These are phyloP conservation scores for Debaryomyces castellii DNA, from an alignment of 805 yeast species.

Conservation along the genomic window DNA sequence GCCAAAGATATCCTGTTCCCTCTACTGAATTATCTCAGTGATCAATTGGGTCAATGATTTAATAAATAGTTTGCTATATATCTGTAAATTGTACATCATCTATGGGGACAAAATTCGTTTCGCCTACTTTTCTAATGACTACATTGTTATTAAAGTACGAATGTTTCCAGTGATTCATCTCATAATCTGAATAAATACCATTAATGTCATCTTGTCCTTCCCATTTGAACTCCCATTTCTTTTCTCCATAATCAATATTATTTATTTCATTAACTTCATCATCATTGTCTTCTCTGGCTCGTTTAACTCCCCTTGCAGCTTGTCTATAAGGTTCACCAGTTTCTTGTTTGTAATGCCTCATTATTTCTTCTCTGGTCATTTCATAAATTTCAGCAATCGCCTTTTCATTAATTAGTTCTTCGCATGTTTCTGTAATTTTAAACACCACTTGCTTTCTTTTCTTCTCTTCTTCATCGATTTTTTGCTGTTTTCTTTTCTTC, in stretches of 20 bases:
- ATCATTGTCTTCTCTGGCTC: constrained; percentile 15
- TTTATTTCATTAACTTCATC: constrained; percentile 16
- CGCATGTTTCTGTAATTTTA: constrained; percentile 49
- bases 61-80: neutral
- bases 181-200: constrained; percentile 51
- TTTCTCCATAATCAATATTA: constrained; percentile 27
- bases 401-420: constrained; percentile 39
- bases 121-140: constrained; percentile 34
- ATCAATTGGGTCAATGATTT: constrained; percentile 5
- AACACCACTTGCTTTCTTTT: constrained; percentile 22
- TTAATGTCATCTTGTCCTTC: constrained; percentile 38
- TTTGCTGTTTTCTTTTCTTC: constrained; percentile 14
- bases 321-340: constrained; percentile 22
- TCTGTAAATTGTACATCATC: constrained; percentile 19
- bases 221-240: constrained; percentile 42
- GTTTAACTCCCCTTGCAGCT: constrained; percentile 16
- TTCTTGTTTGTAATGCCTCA: constrained; percentile 27
- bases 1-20: constrained; percentile 67
- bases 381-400: constrained; percentile 51
- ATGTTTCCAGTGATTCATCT: constrained; percentile 56
- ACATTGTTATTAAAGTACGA: constrained; percentile 49
- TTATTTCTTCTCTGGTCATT: constrained; percentile 53
- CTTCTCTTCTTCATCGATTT: constrained; percentile 16
- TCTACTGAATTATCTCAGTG: constrained; percentile 55
- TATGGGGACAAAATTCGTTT: constrained; percentile 22